A percentile compares a stretch with the other conserved stretches of the same genome.
Conservation (phyloP, 2,329 filamentous ascomycete species). For the Cytospora paraplurivora region DNA sequence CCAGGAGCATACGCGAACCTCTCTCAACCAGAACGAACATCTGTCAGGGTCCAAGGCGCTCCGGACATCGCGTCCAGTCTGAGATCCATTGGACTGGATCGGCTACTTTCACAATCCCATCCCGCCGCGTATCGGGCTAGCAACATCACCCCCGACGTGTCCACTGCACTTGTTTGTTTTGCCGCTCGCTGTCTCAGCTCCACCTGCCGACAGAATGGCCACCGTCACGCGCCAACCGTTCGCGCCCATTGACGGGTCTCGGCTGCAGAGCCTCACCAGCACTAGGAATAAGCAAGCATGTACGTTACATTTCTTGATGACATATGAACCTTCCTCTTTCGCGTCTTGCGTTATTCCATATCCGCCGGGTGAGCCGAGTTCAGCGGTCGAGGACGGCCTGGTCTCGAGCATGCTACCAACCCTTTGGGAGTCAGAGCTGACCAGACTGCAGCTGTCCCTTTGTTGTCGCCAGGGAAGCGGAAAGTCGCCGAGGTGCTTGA, state of each 20-base stretch:
- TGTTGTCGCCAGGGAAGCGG: constrained; percentile 52
- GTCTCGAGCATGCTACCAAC: not conserved
- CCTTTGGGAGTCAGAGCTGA: constrained; percentile 33
- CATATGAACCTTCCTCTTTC: not conserved
- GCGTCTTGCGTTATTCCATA: not conserved
- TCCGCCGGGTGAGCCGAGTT: not conserved
- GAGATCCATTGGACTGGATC: constrained; percentile 19
- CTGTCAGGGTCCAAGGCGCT: constrained; percentile 17
- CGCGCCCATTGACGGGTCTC: constrained; percentile 68
- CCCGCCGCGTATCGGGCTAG: constrained; percentile 15
- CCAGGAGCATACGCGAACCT: constrained; percentile 20
- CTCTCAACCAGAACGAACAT: constrained; percentile 10
- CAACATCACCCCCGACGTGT: constrained; percentile 2
- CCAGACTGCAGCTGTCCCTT: constrained; percentile 43
- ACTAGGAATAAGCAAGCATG: constrained; percentile 78
- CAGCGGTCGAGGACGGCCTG: not conserved
- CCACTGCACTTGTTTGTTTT: constrained; percentile 27
- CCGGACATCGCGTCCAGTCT: constrained; percentile 24
- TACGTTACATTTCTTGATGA: constrained; percentile 43
- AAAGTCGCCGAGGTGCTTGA: constrained; percentile 57
- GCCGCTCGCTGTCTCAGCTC: constrained; percentile 2
- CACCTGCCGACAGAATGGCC: constrained; percentile 48
- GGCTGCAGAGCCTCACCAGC: constrained; percentile 72
- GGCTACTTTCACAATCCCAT: constrained; percentile 4
- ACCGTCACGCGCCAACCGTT: constrained; percentile 70